These are phyloP conservation scores for Mollisiaceae sp. DNA, from an alignment of 2,329 filamentous ascomycete genomes.

Conservation along the genomic window DNA sequence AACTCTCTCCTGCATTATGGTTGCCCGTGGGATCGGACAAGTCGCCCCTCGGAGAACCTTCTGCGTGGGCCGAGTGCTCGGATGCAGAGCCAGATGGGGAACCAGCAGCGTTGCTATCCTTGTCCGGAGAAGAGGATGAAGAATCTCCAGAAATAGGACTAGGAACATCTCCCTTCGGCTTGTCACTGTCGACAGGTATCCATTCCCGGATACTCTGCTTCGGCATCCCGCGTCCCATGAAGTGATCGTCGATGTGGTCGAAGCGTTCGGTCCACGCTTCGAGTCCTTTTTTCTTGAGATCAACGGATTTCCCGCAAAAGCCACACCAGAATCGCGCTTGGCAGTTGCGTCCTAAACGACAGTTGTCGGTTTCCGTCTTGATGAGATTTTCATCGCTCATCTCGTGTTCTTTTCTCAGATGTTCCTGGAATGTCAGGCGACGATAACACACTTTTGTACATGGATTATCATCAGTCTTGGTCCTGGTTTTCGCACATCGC, in stretches of 20 bases:
- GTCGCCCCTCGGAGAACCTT: slow-evolving; percentile 7
- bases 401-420: slow-evolving; percentile 54
- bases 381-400: slow-evolving; percentile 39
- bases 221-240: slow-evolving; percentile 52
- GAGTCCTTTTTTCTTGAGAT: slow-evolving; percentile 49
- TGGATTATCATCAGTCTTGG: slow-evolving; percentile 31
- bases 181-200: slow-evolving; percentile 44
- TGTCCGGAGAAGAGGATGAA: background rate
- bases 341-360: slow-evolving; percentile 67
- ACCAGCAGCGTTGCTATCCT: background rate
- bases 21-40: slow-evolving; percentile 16
- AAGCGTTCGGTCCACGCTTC: slow-evolving; percentile 66
- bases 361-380: slow-evolving; percentile 53
- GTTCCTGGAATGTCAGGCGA: slow-evolving; percentile 62
- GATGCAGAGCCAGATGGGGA: background rate
- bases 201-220: slow-evolving; percentile 60
- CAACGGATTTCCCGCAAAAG: slow-evolving; percentile 69
- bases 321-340: slow-evolving; percentile 83
- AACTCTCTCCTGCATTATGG: slow-evolving; percentile 15
- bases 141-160: slow-evolving; percentile 4
- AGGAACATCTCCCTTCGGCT: slow-evolving; percentile 26
- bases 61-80: background rate
- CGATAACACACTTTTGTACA: slow-evolving; percentile 67
- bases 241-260: slow-evolving; percentile 79
- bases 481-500: slow-evolving; percentile 61